These are phyloP conservation scores for Wallacemonas sp. DNA, from an alignment of 208 protist species.

Conservation along the genomic window DNA sequence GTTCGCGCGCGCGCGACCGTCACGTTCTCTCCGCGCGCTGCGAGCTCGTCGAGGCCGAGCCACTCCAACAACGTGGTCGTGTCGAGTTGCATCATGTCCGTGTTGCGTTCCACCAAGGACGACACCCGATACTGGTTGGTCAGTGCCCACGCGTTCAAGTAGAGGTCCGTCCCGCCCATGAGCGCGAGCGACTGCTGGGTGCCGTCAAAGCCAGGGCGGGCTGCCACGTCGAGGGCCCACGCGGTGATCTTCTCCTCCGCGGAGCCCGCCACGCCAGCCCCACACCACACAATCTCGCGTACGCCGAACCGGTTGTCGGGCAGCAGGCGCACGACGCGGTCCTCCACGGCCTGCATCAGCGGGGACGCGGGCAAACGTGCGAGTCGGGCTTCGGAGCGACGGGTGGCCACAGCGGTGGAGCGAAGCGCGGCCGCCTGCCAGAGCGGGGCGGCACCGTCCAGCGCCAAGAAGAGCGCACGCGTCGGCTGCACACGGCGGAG, in stretches of 20 bases:
- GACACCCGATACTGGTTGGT: constrained; percentile 73
- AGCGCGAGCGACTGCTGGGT: constrained; percentile 73
- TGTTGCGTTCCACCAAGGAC: constrained; percentile 53
- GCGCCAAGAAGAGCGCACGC: constrained; percentile 56
- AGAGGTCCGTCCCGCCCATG: constrained; percentile 68
- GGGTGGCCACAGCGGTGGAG: constrained; percentile 21
- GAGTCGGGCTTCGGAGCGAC: constrained; percentile 49
- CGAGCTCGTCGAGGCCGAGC: constrained; percentile 56
- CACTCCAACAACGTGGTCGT: constrained; percentile 67
- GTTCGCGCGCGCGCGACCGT: constrained; percentile 48
- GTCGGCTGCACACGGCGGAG: constrained; percentile 59
- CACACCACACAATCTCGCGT: constrained; percentile 72
- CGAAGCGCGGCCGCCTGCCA: constrained; percentile 54
- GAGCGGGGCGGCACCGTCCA: constrained; percentile 75
- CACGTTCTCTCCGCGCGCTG: constrained; percentile 44
- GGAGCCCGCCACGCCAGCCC: constrained; percentile 59
- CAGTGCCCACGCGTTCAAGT: constrained; percentile 65
- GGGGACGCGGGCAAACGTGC: constrained; percentile 62
- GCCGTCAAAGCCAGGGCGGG: constrained; percentile 50
- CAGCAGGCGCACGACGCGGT: constrained; percentile 75
- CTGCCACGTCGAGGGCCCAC: constrained; percentile 87
- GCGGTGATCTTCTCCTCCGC: constrained; percentile 84
- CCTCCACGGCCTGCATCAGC: constrained; percentile 79
- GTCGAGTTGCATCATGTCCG: constrained; percentile 60
- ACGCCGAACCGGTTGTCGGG: constrained; percentile 41